phyloP scores from a whole-genome alignment of 371 early-diverging fungal genomes.

The Mucor irregularis region DNA sequence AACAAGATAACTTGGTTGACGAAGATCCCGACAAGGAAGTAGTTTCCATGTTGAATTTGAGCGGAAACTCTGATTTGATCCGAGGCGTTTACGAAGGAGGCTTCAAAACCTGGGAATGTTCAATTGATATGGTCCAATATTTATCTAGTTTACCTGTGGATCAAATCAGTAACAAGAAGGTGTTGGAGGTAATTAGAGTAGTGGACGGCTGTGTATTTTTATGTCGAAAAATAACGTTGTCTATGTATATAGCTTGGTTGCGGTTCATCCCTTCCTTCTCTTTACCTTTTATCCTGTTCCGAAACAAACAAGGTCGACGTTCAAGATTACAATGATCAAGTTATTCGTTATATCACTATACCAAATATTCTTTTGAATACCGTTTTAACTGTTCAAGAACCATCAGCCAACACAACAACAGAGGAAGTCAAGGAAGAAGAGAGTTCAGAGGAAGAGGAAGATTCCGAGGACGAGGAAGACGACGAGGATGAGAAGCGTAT shows the following conservation, averaged over 20 bases:
- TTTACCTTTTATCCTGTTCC: constrained; percentile 65
- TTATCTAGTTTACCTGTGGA: constrained; percentile 48
- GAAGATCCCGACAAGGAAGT: constrained; percentile 38
- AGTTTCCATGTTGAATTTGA: constrained; percentile 52
- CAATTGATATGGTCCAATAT: constrained; percentile 79
- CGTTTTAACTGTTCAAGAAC: constrained; percentile 34
- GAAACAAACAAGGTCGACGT: constrained; percentile 70
- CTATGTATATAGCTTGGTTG: constrained; percentile 76
- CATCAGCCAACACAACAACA: constrained; percentile 5
- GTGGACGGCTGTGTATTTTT: no score
- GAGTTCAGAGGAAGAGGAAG: constrained; percentile 31
- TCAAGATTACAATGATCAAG: constrained; percentile 92
- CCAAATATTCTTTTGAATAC: constrained; percentile 90
- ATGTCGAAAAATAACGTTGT: not conserved
- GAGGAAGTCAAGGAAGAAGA: constrained; percentile 30
- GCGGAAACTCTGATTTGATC: constrained; percentile 76
- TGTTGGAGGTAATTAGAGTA: constrained; percentile 59
- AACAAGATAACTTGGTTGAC: constrained; percentile 63
- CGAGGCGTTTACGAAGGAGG: constrained; percentile 93
- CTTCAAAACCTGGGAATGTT: constrained; percentile 96
- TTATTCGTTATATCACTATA: constrained; percentile 81
- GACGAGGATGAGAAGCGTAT: constrained; percentile 54
- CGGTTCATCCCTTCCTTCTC: constrained; percentile 86
- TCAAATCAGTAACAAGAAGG: constrained; percentile 48
- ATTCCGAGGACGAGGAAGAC: constrained; percentile 56